Evolutionary conservation across 108 stramenopile species (phyloP).

Genomic region (Nitzschia sp.): DNA sequence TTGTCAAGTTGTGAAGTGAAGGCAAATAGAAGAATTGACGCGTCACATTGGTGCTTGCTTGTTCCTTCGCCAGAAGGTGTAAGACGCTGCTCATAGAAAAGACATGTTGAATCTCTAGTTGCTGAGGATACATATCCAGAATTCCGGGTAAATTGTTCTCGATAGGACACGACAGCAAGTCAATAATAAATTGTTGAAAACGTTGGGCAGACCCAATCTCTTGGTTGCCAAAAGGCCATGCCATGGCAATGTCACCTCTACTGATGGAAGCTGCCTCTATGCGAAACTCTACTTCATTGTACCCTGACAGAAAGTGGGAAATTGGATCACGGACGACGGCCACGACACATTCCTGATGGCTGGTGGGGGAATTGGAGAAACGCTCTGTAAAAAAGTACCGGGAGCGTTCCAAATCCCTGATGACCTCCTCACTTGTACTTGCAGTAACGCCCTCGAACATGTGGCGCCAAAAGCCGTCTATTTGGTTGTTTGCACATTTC

Average conservation of each 20-base stretch:
- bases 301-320: constrained; percentile 36
- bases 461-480: neutral
- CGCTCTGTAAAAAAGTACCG: neutral
- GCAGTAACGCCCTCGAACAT: constrained; percentile 1
- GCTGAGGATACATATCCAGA: neutral
- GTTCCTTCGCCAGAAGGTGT: neutral
- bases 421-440: neutral
- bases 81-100: constrained; percentile 27
- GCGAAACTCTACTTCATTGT: constrained; percentile 45
- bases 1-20: constrained; percentile 19
- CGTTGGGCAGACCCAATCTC: neutral
- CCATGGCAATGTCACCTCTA: neutral
- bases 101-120: constrained; percentile 20
- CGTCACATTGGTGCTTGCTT: neutral
- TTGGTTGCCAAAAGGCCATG: neutral
- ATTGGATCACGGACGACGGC: constrained; percentile 44
- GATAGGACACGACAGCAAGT: neutral
- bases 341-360: constrained; percentile 6
- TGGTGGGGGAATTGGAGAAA: neutral
- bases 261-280: neutral
- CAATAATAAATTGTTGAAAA: neutral
- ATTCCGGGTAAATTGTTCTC: neutral
- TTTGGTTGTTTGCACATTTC: constrained; percentile 2
- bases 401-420: neutral
- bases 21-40: constrained; percentile 28